These are phyloP conservation scores for Lignosus rhinocerotis DNA, from an alignment of 1,284 basidiomycete species.

Conservation along the genomic window DNA sequence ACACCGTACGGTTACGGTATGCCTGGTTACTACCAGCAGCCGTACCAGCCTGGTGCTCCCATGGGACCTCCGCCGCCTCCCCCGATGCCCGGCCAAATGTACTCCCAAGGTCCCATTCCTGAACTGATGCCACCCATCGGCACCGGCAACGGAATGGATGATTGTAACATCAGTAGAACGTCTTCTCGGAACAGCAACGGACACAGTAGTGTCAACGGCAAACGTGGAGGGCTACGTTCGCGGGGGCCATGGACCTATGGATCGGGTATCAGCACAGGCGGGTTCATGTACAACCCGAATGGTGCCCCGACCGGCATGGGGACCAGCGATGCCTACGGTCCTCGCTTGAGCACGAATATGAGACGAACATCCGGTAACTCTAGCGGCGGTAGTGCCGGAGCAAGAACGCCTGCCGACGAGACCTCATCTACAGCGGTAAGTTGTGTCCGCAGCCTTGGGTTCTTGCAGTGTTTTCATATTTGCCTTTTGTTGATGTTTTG, in stretches of 20 bases:
- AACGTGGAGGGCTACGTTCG: constrained; percentile 43
- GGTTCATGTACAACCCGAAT: constrained; percentile 35
- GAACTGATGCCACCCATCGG: constrained; percentile 6
- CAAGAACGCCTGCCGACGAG: constrained; percentile 71
- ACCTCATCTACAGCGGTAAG: constrained; percentile 73
- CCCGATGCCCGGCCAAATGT: constrained; percentile 29
- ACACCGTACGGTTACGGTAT: constrained; percentile 47
- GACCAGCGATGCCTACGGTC: constrained; percentile 53
- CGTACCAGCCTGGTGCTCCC: constrained; percentile 29
- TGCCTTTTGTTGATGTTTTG: constrained; percentile 18
- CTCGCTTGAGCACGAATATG: constrained; percentile 53
- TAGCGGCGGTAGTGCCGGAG: constrained; percentile 51
- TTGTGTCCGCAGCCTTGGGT: constrained; percentile 23
- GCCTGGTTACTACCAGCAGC: constrained; percentile 42
- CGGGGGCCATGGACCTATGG: constrained; percentile 68
- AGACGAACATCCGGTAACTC: constrained; percentile 49
- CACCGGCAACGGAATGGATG: constrained; percentile 21
- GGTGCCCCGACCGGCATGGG: constrained; percentile 53
- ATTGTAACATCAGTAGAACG: constrained; percentile 34
- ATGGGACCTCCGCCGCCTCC: constrained; percentile 38
- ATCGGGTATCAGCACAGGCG: constrained; percentile 54
- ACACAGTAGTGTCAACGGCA: constrained; percentile 31
- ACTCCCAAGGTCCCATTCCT: constrained; percentile 14
- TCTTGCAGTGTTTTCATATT: constrained; percentile 12
- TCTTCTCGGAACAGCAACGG: constrained; percentile 36